Percentiles rank a stretch among this genome's conserved stretches.
Conservation (phyloP, 129 eudicot genomes). For the Arctium minus region DNA sequence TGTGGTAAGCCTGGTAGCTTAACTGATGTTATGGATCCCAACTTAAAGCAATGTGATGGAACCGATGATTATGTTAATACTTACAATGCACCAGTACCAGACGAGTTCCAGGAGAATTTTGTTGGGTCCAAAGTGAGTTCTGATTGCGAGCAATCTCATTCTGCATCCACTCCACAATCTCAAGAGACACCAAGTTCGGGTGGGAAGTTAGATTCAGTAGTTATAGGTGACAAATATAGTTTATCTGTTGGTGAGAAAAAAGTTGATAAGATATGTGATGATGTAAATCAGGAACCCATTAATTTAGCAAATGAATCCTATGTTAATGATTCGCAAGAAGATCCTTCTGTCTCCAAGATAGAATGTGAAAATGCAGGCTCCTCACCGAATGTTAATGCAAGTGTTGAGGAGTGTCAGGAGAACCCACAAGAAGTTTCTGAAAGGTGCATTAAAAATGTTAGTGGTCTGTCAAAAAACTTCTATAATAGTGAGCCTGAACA, state of each 20-base stretch:
- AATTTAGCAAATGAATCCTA: conserved; percentile 18
- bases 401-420: conserved; percentile 22
- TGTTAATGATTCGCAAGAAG: conserved; percentile 31
- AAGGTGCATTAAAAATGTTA: conserved; percentile 19
- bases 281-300: conserved; percentile 29
- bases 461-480: conserved; percentile 3
- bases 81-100: neutral
- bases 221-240: conserved; percentile 30
- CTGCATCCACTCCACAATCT: conserved; percentile 10
- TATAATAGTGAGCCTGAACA: conserved; percentile 19
- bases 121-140: conserved; percentile 7
- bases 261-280: conserved; percentile 18
- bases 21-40: conserved; percentile 36
- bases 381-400: conserved; percentile 19
- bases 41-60: conserved; percentile 20
- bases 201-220: conserved; percentile 22
- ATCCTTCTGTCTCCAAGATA: conserved; percentile 23
- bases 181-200: conserved; percentile 24
- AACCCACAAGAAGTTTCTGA: conserved; percentile 24
- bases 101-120: conserved; percentile 22
- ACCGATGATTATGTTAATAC: conserved; percentile 13
- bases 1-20: conserved; percentile 34
- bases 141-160: conserved; percentile 16
- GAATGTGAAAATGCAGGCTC: conserved; percentile 25
- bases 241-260: conserved; percentile 19